Evolutionary conservation across 768 basidiomycete species (phyloP).

Genomic region (Serendipita sp.): DNA sequence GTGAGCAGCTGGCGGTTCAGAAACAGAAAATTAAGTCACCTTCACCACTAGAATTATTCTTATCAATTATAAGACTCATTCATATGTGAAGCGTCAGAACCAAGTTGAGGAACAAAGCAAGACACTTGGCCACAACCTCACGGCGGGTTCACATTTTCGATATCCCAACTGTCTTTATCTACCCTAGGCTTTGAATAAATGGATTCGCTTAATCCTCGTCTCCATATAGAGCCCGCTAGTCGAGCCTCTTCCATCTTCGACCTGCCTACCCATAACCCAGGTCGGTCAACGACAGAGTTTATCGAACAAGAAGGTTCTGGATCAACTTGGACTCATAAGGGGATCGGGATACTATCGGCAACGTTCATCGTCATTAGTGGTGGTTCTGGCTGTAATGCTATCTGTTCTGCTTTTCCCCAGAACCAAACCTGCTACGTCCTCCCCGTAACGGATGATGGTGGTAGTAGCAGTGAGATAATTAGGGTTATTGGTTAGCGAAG

Average conservation of each 20-base stretch:
- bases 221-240: background rate
- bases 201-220: background rate
- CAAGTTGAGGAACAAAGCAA: too few species aligned
- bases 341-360: slow-evolving; percentile 12
- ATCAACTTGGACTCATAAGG: background rate
- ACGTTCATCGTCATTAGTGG: slow-evolving; percentile 73
- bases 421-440: slow-evolving; percentile 64
- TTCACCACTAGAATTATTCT: background rate
- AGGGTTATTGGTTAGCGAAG: slow-evolving; percentile 43
- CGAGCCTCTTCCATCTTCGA: slow-evolving; percentile 1
- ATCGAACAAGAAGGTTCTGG: background rate
- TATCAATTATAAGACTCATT: background rate
- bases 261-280: background rate
- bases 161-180: too few species aligned
- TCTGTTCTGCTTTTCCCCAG: slow-evolving; percentile 66
- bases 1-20: too few species aligned
- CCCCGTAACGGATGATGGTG: slow-evolving; percentile 91
- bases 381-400: slow-evolving; percentile 87
- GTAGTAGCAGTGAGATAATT: slow-evolving; percentile 88
- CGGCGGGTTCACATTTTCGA: too few species aligned
- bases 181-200: background rate
- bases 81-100: background rate
- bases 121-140: too few species aligned
- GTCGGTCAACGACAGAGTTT: background rate
- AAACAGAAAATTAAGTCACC: too few species aligned